Base-by-base conservation (phyloP, 306 rosid species). In the Glycyrrhiza uralensis region DNA sequence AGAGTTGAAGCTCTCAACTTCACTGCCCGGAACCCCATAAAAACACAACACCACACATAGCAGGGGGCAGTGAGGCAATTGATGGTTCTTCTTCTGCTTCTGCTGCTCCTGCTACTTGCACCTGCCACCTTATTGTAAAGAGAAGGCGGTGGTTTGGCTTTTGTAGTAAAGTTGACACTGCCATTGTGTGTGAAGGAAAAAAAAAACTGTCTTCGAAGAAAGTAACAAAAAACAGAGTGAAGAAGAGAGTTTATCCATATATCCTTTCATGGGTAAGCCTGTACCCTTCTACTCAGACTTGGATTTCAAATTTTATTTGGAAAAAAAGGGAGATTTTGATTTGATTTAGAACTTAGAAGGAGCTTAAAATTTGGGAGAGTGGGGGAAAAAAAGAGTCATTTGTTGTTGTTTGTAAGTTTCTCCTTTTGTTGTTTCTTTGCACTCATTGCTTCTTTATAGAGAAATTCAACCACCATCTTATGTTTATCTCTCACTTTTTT, bases 131-230 rank as follows among this genome's bases (percentile, higher is more conserved):
- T 74, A 10, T 10, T 67, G 19, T 71, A 58, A 78, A 52, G 4
- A 66, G 52, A 82, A 79, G 92, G 88, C 84, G 83, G 90, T 85
- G 87, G 78, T 88, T 83, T 79, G 73, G 83, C 74, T 71, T 84
- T 90, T 90, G 58, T 65, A 61, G 88, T 79, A 79, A 76, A 65
- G n/a, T 83, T 81, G 86, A 80, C n/a, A n/a, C 84, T 59, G 9
- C 62, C 24, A 7, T 18, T 56, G 69, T 49, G 60, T 56, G 74
- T 38, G 62, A 35, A 36, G 41, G n/a, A 8, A 57, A 35, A 36
- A 33, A 10, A 8, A 57, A 14, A 28, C 63, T 19, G 74, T 39
- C 42, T 12, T 24, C 13, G 39, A 20, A 64, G 19, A 38, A 20
- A 72, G 68, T 41, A 59, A 66, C 41, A 32, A 6, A 30, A 55